A percentile compares a stretch with the other conserved stretches of the same genome.
Evolutionary conservation across 208 protist species (phyloP).

Genomic region (Trypanosoma scelopori): DNA sequence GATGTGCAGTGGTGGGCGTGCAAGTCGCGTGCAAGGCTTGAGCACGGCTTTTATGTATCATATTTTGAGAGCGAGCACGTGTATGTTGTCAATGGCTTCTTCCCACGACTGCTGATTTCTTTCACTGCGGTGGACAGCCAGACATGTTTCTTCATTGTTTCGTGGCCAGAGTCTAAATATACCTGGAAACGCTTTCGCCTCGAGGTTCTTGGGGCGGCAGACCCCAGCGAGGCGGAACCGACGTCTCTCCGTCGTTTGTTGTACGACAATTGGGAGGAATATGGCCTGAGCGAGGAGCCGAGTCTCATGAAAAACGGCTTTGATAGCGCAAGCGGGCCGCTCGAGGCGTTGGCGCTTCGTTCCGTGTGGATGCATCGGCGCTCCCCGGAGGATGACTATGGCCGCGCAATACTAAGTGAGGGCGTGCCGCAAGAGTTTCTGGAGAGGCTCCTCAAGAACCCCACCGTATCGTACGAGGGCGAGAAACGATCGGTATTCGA

Average conservation of each 20-base stretch:
- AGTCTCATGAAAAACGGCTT: conserved; percentile 47
- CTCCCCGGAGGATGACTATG: conserved; percentile 68
- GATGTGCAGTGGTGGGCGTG: conserved; percentile 37
- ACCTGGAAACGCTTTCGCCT: conserved; percentile 48
- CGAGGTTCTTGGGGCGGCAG: conserved; percentile 52
- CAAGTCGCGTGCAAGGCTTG: conserved; percentile 31
- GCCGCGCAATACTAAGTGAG: conserved; percentile 38
- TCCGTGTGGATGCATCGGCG: conserved; percentile 56
- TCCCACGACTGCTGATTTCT: conserved; percentile 44
- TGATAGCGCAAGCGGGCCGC: conserved; percentile 48
- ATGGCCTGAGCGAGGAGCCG: conserved; percentile 44
- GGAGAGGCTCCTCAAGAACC: conserved; percentile 44
- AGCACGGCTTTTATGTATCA: conserved; percentile 45
- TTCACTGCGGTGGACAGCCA: conserved; percentile 32
- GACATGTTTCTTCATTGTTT: conserved; percentile 38
- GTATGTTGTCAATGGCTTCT: conserved; percentile 84
- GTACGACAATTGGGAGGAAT: conserved; percentile 41
- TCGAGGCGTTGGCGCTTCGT: conserved; percentile 76
- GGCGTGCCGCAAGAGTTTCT: conserved; percentile 39
- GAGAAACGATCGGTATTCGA: conserved; percentile 47
- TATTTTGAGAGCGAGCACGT: conserved; percentile 34
- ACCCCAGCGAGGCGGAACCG: conserved; percentile 39
- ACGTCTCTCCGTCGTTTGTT: conserved; percentile 46
- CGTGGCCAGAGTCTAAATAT: conserved; percentile 44
- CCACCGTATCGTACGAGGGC: conserved; percentile 21